Base-by-base conservation (phyloP, 345 rosid species). In the Populus euphratica region DNA sequence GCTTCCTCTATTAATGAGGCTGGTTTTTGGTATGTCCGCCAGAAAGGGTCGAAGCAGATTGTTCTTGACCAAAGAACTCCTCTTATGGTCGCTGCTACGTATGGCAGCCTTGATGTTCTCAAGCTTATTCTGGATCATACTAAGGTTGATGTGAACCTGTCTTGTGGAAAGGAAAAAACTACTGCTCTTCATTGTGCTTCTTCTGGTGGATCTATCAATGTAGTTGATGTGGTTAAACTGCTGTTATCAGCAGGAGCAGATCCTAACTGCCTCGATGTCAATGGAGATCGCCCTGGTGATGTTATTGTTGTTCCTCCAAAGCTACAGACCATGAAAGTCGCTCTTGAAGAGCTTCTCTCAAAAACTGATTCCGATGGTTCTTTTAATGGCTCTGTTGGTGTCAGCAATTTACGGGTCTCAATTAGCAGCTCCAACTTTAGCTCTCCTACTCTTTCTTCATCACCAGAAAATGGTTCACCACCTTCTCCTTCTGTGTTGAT, bases 171-270 rank as follows among this genome's bases (percentile, higher is more conserved):
- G 13, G 92, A 89, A 29, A 85, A 83, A 72, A 86, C 87, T 29
- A 90, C 92, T 20, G 91, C 96, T 2, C 92, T 91, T 63, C 93
- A 91, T 41, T 90, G 92, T 71, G 91, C 91, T 76, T 90, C 96
- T 36, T 87, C 93, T 65, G 90, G 93, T 73, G 96, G 87, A 63
- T 89, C 91, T 38, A 78, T 62, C 66, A 67, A 76, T 72, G 78
- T 83, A 20, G 65, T 86, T 66, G 93, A 89, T 44, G 87, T 82
- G 76, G 88, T 89, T 50, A 87, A 82, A 81, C 31, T 90, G 79
- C 93, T 91, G 73, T 66, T 90, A 73, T 72, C 78, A 9, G 88
- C 90, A 4, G 92, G 96, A 70, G 93, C 96, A 8, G 87, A 90
- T 79, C 88, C 87, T 7, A 86, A 81, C 63, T 43, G 69, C 66